phyloP scores from a whole-genome alignment of 2,329 filamentous ascomycete genomes.

The Colletotrichum agaves region DNA sequence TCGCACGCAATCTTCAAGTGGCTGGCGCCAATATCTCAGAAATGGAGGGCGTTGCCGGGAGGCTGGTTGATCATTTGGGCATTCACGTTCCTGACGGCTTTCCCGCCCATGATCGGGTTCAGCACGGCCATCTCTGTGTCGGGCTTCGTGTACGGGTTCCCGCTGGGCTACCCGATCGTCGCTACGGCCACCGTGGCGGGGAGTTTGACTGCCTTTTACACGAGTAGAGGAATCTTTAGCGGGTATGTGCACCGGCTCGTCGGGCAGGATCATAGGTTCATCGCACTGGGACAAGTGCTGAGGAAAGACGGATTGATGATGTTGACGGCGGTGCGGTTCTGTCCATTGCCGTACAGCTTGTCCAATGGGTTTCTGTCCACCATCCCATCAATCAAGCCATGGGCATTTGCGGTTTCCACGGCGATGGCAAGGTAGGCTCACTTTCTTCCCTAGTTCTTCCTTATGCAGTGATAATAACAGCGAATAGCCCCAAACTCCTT shows the following conservation, averaged over 20 bases:
- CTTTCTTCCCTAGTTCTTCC: too few relatives aligned
- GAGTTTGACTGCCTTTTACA: conserved; percentile 81
- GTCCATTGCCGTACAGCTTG: conserved; percentile 90
- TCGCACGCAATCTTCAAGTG: conserved; percentile 82
- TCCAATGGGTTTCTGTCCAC: conserved; percentile 96
- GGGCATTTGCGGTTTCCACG: conserved; percentile 83
- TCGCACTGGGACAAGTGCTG: conserved; percentile 86
- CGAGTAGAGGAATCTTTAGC: conserved; percentile 82
- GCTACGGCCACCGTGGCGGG: conserved; percentile 82
- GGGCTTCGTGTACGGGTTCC: conserved; percentile 67
- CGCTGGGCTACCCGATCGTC: conserved; percentile 82
- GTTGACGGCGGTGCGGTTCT: conserved; percentile 90
- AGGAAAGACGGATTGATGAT: conserved; percentile 91
- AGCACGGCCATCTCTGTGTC: conserved; percentile 72
- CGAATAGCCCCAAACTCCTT: conserved; percentile 79
- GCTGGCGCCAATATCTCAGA: conserved; percentile 77
- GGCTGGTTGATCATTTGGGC: conserved; percentile 83
- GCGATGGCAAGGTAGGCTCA: conserved; percentile 70
- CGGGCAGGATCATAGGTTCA: conserved; percentile 85
- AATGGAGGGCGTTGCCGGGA: conserved; percentile 78
- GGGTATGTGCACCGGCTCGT: conserved; percentile 83
- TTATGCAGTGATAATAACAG: conserved; percentile 13
- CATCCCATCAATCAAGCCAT: conserved; percentile 85
- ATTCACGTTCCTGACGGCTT: conserved; percentile 79
- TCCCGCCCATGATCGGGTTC: conserved; percentile 90